Percentiles rank a stretch among this genome's conserved stretches.
These are phyloP conservation scores for Artemisia tridentata DNA, from an alignment of 129 eudicot genomes.

Conservation along the genomic window DNA sequence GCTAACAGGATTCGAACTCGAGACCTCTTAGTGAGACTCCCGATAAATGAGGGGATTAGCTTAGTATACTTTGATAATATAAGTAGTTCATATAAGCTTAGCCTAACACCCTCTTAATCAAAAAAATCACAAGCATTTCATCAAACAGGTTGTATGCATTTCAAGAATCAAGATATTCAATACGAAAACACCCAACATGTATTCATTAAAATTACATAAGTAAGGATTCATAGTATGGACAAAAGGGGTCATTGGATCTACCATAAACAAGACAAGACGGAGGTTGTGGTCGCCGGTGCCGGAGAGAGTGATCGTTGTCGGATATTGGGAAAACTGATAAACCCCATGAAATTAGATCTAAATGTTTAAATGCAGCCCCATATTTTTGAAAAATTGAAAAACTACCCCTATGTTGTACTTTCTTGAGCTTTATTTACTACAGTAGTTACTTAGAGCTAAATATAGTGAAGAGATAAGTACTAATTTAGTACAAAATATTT, in stretches of 20 bases:
- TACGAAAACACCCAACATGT: neutral
- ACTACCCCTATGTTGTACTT: neutral
- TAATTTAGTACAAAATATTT: no score
- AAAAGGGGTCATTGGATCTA: no score
- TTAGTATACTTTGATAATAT: no score
- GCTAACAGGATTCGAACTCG: no score
- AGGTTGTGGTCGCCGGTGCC: slow-evolving; percentile 17
- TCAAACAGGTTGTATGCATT: slow-evolving; percentile 21
- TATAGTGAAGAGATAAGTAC: no score
- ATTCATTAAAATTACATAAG: neutral
- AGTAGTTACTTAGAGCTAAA: no score
- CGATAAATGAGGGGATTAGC: no score
- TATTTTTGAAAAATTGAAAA: neutral
- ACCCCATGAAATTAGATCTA: slow-evolving; percentile 12
- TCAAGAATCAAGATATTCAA: neutral
- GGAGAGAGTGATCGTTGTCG: slow-evolving; percentile 17
- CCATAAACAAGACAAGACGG: no score
- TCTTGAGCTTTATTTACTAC: no score
- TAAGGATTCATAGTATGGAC: no score
- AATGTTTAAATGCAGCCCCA: slow-evolving; percentile 6
- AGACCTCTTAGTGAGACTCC: no score
- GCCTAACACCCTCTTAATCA: neutral
- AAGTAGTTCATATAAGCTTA: no score
- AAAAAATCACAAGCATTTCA: slow-evolving; percentile 21
- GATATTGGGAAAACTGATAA: neutral